Evolutionary conservation across 345 rosid species (phyloP).

Genomic region (Odontarrhena argentea): DNA sequence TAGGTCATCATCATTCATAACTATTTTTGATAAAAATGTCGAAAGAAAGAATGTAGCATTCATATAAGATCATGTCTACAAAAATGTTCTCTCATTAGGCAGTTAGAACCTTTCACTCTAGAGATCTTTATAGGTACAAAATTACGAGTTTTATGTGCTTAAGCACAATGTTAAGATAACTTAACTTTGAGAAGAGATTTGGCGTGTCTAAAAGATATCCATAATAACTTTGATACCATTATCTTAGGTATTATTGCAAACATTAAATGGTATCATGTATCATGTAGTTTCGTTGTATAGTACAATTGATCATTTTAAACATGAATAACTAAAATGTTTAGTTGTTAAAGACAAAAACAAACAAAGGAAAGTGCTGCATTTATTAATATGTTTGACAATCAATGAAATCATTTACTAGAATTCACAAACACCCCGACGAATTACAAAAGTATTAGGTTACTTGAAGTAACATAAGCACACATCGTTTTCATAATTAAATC

Average conservation of each 20-base stretch:
- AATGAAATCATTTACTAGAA: slow-evolving; percentile 25
- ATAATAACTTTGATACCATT: too few relatives aligned
- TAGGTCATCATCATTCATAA: too few relatives aligned
- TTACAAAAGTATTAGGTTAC: slow-evolving; percentile 4
- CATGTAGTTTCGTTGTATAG: too few relatives aligned
- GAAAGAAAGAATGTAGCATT: background rate
- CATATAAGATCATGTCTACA: background rate
- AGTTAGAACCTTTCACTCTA: background rate
- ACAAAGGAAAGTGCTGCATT: background rate
- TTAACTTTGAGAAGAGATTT: background rate
- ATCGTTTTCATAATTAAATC: slow-evolving; percentile 6
- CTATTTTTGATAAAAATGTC: background rate
- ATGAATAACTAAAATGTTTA: too few relatives aligned
- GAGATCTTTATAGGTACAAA: background rate
- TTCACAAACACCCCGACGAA: background rate
- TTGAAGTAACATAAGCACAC: slow-evolving; percentile 14
- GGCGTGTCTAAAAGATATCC: too few relatives aligned
- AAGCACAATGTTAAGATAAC: background rate
- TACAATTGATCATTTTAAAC: too few relatives aligned
- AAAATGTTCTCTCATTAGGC: background rate
- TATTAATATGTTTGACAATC: slow-evolving; percentile 23
- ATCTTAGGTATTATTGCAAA: too few relatives aligned
- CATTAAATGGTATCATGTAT: too few relatives aligned
- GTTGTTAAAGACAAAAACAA: background rate
- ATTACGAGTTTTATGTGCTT: background rate